Base-by-base conservation (phyloP, 139 green algal species). In the Pedinophyceae sp. region DNA sequence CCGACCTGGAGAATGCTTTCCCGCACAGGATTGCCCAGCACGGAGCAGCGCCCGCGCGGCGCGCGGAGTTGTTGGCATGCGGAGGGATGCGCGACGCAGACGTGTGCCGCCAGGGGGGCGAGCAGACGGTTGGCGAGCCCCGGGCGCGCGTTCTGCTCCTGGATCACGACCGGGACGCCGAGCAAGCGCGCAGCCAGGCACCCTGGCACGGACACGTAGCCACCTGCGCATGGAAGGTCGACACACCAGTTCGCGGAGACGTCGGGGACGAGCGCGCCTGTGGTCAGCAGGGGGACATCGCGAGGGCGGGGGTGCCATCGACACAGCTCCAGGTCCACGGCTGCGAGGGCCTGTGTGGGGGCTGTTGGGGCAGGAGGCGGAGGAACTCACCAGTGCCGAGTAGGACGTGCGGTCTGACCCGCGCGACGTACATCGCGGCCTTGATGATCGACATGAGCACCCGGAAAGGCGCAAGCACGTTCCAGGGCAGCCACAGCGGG, bases 101-200 rank as follows among this genome's bases (percentile, higher is more conserved):
- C 45, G 16, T 46, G 4, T 4, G 45, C 54, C 3, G 69, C 69
- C 29, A 67, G 48, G 16, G 13, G 30, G 15, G 39, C 61, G 13
- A 77, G 50, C 20, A 68, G 18, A 6, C 58, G 40, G 50, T 75
- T 78, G 26, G 70, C 63, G 23, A 73, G n/a, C 6, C 69, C 69
- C 34, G 69, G 48, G 48, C 45, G 51, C 5, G 69, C 69, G 54
- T 78, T 78, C 43, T 66, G 61, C 62, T 78, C 70, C 41, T 67
- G 68, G 2, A 78, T n/a, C 22, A 75, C 49, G 4, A 78, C 19
- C 5, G 61, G 68, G 4, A 51, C 23, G 22, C 68, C n/a, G 2
- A 17, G 34, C 5, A 78, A 38, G n/a, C 15, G 26, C 1, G 68
- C 64, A 2, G 64, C 57, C 15, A 73, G 25, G 48, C 70, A 75